phyloP scores from a whole-genome alignment of 2,329 filamentous ascomycete species.

The Zymoseptoria brevis region DNA sequence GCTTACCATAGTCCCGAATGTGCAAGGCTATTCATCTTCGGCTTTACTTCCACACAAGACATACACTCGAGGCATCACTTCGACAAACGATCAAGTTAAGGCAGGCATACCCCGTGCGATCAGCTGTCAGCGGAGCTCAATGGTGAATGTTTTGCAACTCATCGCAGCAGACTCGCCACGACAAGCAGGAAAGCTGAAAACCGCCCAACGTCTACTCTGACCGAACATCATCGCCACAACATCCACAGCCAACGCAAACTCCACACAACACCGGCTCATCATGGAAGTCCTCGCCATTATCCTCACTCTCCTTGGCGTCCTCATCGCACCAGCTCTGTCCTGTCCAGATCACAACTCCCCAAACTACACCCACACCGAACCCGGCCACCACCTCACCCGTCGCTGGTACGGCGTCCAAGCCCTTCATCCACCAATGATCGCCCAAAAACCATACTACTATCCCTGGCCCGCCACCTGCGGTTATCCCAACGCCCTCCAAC shows the following conservation, averaged over 20 bases:
- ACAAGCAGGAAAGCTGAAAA: background rate
- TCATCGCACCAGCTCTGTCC: background rate
- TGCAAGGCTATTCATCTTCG: no score
- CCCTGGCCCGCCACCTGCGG: constrained; percentile 16
- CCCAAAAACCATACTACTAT: constrained; percentile 2
- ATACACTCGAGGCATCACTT: no score
- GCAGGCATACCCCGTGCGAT: no score
- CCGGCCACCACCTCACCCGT: background rate
- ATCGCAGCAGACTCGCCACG: no score
- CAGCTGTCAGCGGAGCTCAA: no score
- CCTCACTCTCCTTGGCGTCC: background rate
- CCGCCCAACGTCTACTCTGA: background rate
- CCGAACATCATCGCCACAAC: background rate
- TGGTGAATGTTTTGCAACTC: no score
- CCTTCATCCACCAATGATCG: background rate
- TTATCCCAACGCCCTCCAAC: constrained; percentile 1
- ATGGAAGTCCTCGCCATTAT: background rate
- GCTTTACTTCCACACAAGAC: no score
- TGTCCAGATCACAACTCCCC: background rate
- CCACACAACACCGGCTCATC: background rate
- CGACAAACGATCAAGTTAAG: no score
- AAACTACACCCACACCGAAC: background rate
- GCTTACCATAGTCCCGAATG: no score
- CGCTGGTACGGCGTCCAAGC: constrained; percentile 12
- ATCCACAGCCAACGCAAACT: background rate